phyloP scores from a whole-genome alignment of 163 green algal genomes.

The Scenedesmus sp. region DNA sequence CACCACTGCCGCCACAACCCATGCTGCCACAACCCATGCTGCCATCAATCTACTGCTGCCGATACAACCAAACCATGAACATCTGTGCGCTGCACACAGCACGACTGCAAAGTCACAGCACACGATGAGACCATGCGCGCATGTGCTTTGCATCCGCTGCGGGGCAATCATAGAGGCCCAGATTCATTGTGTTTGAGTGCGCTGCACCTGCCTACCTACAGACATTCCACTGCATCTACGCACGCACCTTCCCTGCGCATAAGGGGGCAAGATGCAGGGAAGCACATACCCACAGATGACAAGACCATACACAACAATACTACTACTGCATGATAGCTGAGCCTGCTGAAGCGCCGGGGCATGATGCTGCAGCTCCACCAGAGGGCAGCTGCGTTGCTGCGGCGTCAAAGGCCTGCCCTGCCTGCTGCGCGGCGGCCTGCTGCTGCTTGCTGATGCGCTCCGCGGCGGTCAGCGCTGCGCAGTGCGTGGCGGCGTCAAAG shows the following conservation, averaged over 20 bases:
- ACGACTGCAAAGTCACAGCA: not conserved
- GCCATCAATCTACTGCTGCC: not conserved
- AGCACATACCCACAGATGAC: not conserved
- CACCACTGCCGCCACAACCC: too few relatives aligned
- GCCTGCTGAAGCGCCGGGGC: not conserved
- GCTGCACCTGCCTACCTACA: not conserved
- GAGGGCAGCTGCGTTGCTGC: not conserved
- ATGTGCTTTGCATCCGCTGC: not conserved
- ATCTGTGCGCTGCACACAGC: not conserved
- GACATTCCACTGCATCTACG: too few relatives aligned
- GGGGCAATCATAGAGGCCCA: not conserved
- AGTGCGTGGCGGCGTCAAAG: slow-evolving; percentile 50
- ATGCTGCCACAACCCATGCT: not conserved
- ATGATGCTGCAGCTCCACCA: not conserved
- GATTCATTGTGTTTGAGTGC: not conserved
- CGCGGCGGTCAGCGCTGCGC: slow-evolving; percentile 41
- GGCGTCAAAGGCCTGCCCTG: not conserved
- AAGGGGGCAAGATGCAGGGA: too few relatives aligned
- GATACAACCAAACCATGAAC: not conserved
- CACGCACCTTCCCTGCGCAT: too few relatives aligned
- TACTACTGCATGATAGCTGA: not conserved
- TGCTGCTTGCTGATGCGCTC: slow-evolving; percentile 38
- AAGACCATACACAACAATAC: not conserved
- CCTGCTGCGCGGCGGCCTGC: slow-evolving; percentile 2
- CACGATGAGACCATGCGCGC: not conserved